Evolutionary conservation across 805 yeast genomes (phyloP).

Genomic region (Kodamaea laetipori): DNA sequence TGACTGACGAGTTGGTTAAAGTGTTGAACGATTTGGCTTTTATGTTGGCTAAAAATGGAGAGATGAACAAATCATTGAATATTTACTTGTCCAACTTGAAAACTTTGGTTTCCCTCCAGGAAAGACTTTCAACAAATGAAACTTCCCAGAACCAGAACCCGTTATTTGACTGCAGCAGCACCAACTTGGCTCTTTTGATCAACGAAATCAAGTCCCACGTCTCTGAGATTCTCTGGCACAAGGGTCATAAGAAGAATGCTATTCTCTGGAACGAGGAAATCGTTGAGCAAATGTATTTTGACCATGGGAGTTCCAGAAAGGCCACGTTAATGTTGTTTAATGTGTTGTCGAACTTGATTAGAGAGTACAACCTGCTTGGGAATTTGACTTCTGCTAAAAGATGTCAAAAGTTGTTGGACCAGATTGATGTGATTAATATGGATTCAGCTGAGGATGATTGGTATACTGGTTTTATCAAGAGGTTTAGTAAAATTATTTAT

Average conservation of each 20-base stretch:
- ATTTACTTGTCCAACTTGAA: slow-evolving; percentile 41
- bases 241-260: slow-evolving; percentile 40
- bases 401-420: slow-evolving; percentile 29
- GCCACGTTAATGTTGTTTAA: slow-evolving; percentile 31
- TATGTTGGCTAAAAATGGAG: slow-evolving; percentile 24
- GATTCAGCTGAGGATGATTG: slow-evolving; percentile 30
- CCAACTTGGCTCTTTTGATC: slow-evolving; percentile 29
- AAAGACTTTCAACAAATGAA: slow-evolving; percentile 19
- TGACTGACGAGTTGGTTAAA: slow-evolving; percentile 41
- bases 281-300: slow-evolving; percentile 36
- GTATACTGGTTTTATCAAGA: slow-evolving; percentile 36
- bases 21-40: slow-evolving; percentile 40
- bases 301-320: slow-evolving; percentile 27
- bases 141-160: slow-evolving; percentile 35
- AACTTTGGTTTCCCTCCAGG: slow-evolving; percentile 22
- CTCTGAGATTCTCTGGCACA: slow-evolving; percentile 45
- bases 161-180: slow-evolving; percentile 35
- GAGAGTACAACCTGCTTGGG: slow-evolving; percentile 32
- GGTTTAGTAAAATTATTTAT: slow-evolving; percentile 42
- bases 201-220: slow-evolving; percentile 42
- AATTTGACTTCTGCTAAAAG: slow-evolving; percentile 28
- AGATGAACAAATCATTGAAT: slow-evolving; percentile 31
- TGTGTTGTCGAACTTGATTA: slow-evolving; percentile 34
- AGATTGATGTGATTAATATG: slow-evolving; percentile 23
- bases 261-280: slow-evolving; percentile 46